Conservation (phyloP, 257 asterid genomes). For the Phtheirospermum japonicum region DNA sequence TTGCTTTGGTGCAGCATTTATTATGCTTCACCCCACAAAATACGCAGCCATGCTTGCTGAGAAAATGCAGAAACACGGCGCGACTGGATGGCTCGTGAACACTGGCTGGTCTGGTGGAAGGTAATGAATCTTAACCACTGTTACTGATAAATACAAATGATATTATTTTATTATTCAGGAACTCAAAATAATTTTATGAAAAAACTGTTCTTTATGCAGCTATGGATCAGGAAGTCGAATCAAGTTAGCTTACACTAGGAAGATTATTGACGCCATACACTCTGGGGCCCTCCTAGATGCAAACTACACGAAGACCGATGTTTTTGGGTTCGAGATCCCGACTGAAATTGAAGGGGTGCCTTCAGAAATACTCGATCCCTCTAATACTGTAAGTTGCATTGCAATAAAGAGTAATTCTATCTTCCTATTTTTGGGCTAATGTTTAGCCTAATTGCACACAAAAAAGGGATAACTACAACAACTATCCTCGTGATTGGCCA, state of each 20-base stretch:
- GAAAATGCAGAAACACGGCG: conserved; percentile 81
- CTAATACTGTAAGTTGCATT: conserved; percentile 58
- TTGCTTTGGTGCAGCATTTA: conserved; percentile 94
- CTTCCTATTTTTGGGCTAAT: too few species aligned
- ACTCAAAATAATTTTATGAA: neutral
- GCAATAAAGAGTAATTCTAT: too few species aligned
- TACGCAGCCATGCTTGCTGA: conserved; percentile 91
- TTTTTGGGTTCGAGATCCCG: conserved; percentile 76
- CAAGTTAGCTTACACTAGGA: conserved; percentile 83
- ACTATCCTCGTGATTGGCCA: too few species aligned
- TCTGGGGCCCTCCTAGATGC: conserved; percentile 62
- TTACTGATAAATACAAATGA: neutral
- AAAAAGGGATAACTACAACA: too few species aligned
- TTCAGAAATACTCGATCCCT: conserved; percentile 74
- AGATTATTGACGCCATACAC: conserved; percentile 86
- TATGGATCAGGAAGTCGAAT: conserved; percentile 81
- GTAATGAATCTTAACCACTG: conserved; percentile 31
- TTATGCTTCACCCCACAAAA: conserved; percentile 88
- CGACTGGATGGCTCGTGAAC: conserved; percentile 93
- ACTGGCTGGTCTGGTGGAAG: conserved; percentile 99
- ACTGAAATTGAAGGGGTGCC: conserved; percentile 75
- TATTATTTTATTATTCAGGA: neutral
- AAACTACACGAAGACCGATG: conserved; percentile 60
- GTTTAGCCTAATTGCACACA: too few species aligned
- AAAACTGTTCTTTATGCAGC: conserved; percentile 34